Conservation (phyloP, 805 yeast species). For the Torulaspora quercuum region DNA sequence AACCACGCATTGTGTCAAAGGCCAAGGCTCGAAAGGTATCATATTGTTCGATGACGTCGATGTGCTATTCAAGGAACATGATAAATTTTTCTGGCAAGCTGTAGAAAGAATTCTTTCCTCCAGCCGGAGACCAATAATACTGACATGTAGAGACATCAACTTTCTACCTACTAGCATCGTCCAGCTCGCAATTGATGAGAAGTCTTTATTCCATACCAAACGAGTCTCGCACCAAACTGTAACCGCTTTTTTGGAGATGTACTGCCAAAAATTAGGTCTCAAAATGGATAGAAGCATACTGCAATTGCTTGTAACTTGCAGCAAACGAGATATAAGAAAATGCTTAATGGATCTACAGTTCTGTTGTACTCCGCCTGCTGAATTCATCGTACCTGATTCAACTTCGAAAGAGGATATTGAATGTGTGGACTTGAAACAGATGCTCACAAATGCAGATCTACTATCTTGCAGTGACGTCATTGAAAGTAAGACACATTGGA, state of each 20-base stretch:
- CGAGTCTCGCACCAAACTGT: conserved; percentile 26
- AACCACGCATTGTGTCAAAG: conserved; percentile 76
- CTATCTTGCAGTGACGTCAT: conserved; percentile 25
- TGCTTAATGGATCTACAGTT: conserved; percentile 46
- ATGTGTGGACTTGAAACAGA: not conserved
- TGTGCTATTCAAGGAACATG: conserved; percentile 67
- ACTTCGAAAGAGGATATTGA: not conserved
- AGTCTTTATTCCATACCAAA: conserved; percentile 38
- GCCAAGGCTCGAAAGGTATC: conserved; percentile 49
- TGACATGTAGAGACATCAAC: conserved; percentile 55
- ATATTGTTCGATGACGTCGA: conserved; percentile 86
- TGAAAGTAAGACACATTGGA: conserved; percentile 11
- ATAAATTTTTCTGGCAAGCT: conserved; percentile 76
- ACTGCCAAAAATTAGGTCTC: conserved; percentile 31
- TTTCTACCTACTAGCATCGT: conserved; percentile 48
- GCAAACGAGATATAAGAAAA: conserved; percentile 45
- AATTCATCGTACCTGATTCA: conserved; percentile 5
- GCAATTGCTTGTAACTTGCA: conserved; percentile 27
- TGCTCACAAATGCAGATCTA: conserved; percentile 14
- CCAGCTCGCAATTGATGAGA: conserved; percentile 44
- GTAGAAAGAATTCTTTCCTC: conserved; percentile 57
- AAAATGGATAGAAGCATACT: conserved; percentile 36
- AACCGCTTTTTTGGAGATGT: conserved; percentile 38
- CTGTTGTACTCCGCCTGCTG: conserved; percentile 17
- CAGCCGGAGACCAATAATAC: conserved; percentile 64